Evolutionary conservation across 2,329 filamentous ascomycete genomes (phyloP), one percentile per base, ranked within the genome.

Genomic region (Aaosphaeria pasadenensis): DNA sequence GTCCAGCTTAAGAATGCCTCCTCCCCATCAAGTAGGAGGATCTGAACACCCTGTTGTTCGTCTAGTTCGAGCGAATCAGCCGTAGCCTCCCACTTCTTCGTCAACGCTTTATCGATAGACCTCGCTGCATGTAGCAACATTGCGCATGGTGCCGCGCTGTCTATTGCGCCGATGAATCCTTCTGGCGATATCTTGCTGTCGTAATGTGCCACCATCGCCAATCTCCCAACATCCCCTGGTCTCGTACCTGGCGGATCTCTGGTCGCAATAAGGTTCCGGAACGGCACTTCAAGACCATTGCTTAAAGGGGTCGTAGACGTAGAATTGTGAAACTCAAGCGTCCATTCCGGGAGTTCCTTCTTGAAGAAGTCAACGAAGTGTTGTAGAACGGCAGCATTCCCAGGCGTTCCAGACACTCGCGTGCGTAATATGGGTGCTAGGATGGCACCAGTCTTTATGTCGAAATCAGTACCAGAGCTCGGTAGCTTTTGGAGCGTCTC

Each of bases 121-220:
- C 86, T 80, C 53, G 91, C 89, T 9, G 87, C 83, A 66, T 96
- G 89, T 81, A 99, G 79, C 45, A 99, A 79, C 80, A 99, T 91
- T 0, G 94, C 94, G 70, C 92, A 97, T 11, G 94, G 91, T 13
- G 89, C 94, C 1, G 94, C 94, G 60, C 91, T 96, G 65, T 99
- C 94, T 9, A 83, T 94, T 0, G 92, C 94, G 1, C 94, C 94
- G 53, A 99, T 89, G 69, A 99, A 99, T 1, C 90, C 92, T 49
- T 85, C 74, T 0, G 92, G 94, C 30, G 78, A 78, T 53, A 87
- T 78, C 71, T 95, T 88, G 69, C 87, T 94, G 65, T 99, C 94
- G 69, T 96, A 97, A 69, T 99, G 94, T 28, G 94, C 94, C 11
- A 92, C 94, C 51, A 99, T 77, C 5, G 90, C 91, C 66, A 99